A percentile compares a stretch with the other conserved stretches of the same genome.
These are phyloP conservation scores for Aureobasidium sp. DNA, from an alignment of 2,329 filamentous ascomycete genomes.

Conservation along the genomic window DNA sequence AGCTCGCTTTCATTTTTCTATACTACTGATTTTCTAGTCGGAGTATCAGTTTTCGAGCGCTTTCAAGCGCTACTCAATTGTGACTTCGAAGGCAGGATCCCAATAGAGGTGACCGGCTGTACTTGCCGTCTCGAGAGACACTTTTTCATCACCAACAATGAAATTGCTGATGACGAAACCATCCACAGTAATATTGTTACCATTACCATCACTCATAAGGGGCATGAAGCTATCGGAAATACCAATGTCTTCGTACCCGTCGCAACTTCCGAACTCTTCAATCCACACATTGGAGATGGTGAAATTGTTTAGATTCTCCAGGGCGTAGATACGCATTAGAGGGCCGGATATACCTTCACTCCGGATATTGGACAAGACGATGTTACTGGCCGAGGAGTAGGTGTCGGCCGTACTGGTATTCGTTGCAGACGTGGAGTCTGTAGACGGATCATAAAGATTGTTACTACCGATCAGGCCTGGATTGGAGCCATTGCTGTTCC, in stretches of 20 bases:
- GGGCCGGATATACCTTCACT: not conserved
- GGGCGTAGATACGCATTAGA: slow-evolving; percentile 4
- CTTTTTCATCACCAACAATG: not conserved
- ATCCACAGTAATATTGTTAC: not conserved
- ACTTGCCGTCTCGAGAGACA: not conserved
- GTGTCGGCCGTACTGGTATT: not conserved
- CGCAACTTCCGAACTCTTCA: slow-evolving; percentile 1
- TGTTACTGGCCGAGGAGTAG: not conserved
- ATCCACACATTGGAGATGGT: slow-evolving; percentile 3
- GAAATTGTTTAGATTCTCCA: not conserved
- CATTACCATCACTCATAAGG: not conserved
- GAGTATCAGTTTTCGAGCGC: no score
- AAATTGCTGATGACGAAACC: slow-evolving; percentile 1
- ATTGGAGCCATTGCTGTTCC: slow-evolving; percentile 8
- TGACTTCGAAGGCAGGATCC: not conserved
- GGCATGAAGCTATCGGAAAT: slow-evolving; percentile 10
- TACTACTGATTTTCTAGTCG: no score
- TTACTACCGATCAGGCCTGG: slow-evolving; percentile 1
- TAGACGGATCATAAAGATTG: not conserved
- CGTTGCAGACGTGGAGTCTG: not conserved
- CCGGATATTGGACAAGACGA: not conserved
- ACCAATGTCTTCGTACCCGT: not conserved
- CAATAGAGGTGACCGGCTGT: not conserved
- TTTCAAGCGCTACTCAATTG: not conserved
- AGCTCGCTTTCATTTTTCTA: no score